A percentile compares a stretch with the other conserved stretches of the same genome.
phyloP scores from a whole-genome alignment of 352 stramenopile species.

The Pythium scleroteichum region DNA sequence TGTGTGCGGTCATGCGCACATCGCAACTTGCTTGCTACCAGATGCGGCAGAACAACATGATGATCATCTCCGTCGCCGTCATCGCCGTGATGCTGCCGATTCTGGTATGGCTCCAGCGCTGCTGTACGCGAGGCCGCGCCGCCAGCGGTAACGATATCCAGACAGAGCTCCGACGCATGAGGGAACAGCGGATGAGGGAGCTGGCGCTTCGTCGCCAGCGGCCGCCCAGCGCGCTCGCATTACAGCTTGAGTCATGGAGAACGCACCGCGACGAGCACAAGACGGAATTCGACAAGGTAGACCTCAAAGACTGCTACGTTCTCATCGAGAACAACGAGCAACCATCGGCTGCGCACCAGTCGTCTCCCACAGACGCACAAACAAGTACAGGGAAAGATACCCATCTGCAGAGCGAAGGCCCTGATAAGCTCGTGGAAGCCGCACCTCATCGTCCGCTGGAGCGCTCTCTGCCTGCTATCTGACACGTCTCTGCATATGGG shows the following conservation, averaged over 20 bases:
- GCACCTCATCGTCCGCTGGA: no score
- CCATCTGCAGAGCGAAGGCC: no score
- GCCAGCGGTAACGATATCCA: constrained; percentile 7
- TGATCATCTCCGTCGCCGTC: constrained; percentile 23
- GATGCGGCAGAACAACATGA: constrained; percentile 11
- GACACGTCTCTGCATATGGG: no score
- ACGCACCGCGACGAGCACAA: constrained; percentile 24
- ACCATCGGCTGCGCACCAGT: neutral
- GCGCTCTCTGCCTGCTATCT: no score
- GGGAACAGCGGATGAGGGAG: constrained; percentile 8
- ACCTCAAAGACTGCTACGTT: constrained; percentile 23
- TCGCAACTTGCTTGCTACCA: constrained; percentile 20
- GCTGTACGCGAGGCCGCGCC: neutral
- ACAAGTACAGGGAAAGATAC: neutral
- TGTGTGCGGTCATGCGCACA: constrained; percentile 15
- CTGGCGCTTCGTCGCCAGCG: neutral
- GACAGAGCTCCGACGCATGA: constrained; percentile 9
- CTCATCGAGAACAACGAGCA: constrained; percentile 13
- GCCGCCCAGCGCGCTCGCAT: constrained; percentile 9
- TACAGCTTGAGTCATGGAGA: constrained; percentile 28
- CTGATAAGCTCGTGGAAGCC: no score
- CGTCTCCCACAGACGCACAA: neutral
- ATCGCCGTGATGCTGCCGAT: constrained; percentile 20
- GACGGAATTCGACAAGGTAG: constrained; percentile 18
- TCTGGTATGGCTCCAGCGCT: constrained; percentile 13